These are phyloP conservation scores for Schwanniomyces polymorphus DNA, from an alignment of 805 yeast genomes.

Conservation along the genomic window DNA sequence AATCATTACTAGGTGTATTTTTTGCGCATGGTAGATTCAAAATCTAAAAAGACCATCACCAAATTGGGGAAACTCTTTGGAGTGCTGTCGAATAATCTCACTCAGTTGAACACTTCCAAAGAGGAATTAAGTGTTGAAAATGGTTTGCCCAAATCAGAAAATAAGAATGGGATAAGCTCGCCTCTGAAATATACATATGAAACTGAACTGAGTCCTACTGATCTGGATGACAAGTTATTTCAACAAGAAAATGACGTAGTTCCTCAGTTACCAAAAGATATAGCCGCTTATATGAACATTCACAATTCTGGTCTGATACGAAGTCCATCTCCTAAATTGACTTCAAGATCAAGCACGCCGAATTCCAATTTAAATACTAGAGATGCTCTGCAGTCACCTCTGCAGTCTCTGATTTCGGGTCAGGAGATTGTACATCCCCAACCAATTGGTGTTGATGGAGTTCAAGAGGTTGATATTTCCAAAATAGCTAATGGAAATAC, in stretches of 20 bases:
- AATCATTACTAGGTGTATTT: neutral
- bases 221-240: conserved; percentile 3
- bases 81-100: conserved; percentile 14
- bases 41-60: conserved; percentile 16
- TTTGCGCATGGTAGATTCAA: conserved; percentile 13
- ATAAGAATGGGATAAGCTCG: neutral
- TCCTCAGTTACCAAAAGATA: conserved; percentile 10
- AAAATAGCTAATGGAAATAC: neutral
- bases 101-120: conserved; percentile 2
- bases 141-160: neutral
- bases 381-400: conserved; percentile 5
- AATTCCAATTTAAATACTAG: conserved; percentile 1
- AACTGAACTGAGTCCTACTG: neutral
- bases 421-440: conserved; percentile 7
- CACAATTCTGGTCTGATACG: neutral
- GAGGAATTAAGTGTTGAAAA: neutral
- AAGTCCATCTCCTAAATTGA: conserved; percentile 4
- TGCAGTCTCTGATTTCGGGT: conserved; percentile 5
- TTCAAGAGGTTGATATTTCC: neutral
- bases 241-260: conserved; percentile 10
- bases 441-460: conserved; percentile 2
- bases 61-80: conserved; percentile 22
- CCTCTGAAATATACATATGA: neutral
- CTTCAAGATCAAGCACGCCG: conserved; percentile 2
- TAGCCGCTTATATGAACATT: neutral